Conservation (phyloP, 1,284 basidiomycete genomes). For the Cutaneotrichosporon sp. region DNA sequence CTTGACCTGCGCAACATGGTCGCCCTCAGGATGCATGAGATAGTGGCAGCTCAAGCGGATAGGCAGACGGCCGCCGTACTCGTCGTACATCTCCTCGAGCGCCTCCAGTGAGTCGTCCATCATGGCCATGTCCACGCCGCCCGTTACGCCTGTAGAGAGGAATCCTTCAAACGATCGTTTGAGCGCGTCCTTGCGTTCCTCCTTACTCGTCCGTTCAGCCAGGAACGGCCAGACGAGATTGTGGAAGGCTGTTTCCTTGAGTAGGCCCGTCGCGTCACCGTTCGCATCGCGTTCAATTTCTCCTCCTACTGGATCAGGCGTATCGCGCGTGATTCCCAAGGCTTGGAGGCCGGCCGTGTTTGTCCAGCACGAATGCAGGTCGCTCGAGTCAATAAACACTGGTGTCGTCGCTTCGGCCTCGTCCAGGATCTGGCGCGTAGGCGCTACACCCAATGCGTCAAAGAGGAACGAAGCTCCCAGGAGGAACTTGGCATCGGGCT, state of each 20-base stretch:
- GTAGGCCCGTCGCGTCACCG: constrained; percentile 25
- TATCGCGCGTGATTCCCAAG: constrained; percentile 21
- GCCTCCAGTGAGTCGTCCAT: constrained; percentile 20
- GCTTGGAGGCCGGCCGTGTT: constrained; percentile 26
- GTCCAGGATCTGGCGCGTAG: constrained; percentile 22
- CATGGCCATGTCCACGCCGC: constrained; percentile 32
- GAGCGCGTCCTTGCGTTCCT: constrained; percentile 17
- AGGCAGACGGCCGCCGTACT: constrained; percentile 17
- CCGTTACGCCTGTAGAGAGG: constrained; percentile 25
- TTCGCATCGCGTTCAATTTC: constrained; percentile 24
- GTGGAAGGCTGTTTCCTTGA: constrained; percentile 25
- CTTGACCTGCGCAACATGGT: constrained; percentile 15
- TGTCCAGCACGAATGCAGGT: constrained; percentile 31
- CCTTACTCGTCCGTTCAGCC: constrained; percentile 12
- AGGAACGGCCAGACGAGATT: constrained; percentile 32
- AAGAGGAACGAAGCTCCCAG: constrained; percentile 24
- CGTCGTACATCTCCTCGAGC: constrained; percentile 24
- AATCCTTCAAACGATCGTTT: constrained; percentile 21
- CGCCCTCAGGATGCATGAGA: constrained; percentile 20
- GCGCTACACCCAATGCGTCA: constrained; percentile 19
- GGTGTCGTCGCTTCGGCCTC: constrained; percentile 23
- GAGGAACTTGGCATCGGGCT: constrained; percentile 15
- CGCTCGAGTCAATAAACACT: constrained; percentile 32
- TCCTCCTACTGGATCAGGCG: constrained; percentile 23
- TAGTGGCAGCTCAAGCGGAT: constrained; percentile 24